Base-by-base conservation (phyloP, 139 green algal genomes). In the Chlamydomonas sp. region DNA sequence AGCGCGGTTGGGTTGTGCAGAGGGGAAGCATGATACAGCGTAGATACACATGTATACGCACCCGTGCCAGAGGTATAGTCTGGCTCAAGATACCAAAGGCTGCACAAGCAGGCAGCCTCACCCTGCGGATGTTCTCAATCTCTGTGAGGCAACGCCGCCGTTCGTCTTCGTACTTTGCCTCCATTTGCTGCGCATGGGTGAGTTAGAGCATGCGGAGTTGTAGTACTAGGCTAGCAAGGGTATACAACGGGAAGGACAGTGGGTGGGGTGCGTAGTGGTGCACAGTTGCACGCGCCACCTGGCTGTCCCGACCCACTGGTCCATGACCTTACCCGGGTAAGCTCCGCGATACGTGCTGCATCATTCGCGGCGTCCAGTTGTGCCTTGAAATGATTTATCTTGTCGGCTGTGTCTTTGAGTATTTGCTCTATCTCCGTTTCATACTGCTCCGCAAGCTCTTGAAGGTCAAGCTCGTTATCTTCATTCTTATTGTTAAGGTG, bases 401-500 rank as follows among this genome's bases (percentile, higher is more conserved):
- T 95, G 20, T 93, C 92, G 6, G 90, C 89, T 31, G 95, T 91
- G 68, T 96, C 94, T 61, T 91, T 90, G 63, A 95, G 75, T 10
- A 96, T 93, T 62, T 94, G 90, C 64, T 97, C 91, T 17, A 97
- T 95, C 76, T 97, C 95, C 0, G 79, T 76, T 64, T 97, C 95
- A 82, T 97, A 95, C 64, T 97, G 94, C 63, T 95, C 94, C 69
- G 91, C 90, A 77, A 97, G 85, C 66, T 97, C 93, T 82, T 94
- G 89, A 64, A 97, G 73, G 68, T 97, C 95, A 58, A 95, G 85
- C 66, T 96, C 94, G 78, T 96, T 90, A 78, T 98, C 95, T 71
- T 97, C 93, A 75, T 93, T 96, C 73, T 95, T 96, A 84, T 94
- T 96, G 81, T 97, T 96, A 2, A 98, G 82, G 77, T 98, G 95